These are phyloP conservation scores for Verticillium klebahnii DNA, from an alignment of 2,329 filamentous ascomycete genomes.

Conservation along the genomic window DNA sequence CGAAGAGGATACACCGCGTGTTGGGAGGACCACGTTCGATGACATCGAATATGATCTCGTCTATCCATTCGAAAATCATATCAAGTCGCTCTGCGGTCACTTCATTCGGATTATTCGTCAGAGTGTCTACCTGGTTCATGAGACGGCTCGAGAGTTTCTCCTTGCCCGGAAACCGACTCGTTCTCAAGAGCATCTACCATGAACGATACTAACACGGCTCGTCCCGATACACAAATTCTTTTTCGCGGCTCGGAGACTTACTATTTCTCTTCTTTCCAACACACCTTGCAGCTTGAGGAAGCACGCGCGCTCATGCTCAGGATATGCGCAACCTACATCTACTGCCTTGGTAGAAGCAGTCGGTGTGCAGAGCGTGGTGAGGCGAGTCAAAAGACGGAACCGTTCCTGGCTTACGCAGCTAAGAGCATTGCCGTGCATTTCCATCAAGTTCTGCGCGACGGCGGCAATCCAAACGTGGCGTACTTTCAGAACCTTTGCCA, in stretches of 20 bases:
- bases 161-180: background rate
- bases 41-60: constrained; percentile 12
- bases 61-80: constrained; percentile 11
- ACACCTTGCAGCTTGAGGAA: background rate
- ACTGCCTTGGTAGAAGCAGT: background rate
- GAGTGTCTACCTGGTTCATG: constrained; percentile 16
- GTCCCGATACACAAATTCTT: too few relatives aligned
- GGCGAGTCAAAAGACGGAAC: background rate
- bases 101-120: constrained; percentile 13
- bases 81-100: constrained; percentile 13
- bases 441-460: background rate
- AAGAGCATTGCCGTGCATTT: background rate
- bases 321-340: background rate
- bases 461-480: background rate
- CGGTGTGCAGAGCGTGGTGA: background rate
- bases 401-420: background rate
- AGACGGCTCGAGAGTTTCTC: constrained; percentile 18
- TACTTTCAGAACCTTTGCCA: constrained; percentile 9
- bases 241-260: too few relatives aligned
- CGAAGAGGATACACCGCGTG: background rate
- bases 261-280: background rate
- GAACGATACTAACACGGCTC: background rate
- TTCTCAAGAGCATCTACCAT: background rate
- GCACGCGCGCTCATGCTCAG: background rate
- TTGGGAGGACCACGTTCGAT: constrained; percentile 5